Evolutionary conservation across 169 alveolate species (phyloP).

Genomic region (Cryptosporidium andersoni): DNA sequence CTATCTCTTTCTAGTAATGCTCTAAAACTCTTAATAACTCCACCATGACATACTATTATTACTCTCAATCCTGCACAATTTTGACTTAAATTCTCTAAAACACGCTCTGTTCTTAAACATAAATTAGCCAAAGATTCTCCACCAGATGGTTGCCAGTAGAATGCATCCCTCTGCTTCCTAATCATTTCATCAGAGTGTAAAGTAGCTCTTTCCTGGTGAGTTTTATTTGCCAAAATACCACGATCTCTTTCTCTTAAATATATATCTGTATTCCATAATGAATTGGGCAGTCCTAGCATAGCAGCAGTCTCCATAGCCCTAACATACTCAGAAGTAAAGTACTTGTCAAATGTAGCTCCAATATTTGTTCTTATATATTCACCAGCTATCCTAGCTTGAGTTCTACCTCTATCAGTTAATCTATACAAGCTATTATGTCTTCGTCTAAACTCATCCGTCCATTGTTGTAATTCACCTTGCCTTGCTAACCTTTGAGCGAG

Average conservation of each 20-base stretch:
- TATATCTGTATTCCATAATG: constrained; percentile 75
- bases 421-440: constrained; percentile 76
- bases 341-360: constrained; percentile 73
- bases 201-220: constrained; percentile 73
- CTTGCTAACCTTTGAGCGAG: constrained; percentile 74
- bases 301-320: constrained; percentile 81
- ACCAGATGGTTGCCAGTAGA: constrained; percentile 76
- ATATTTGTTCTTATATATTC: constrained; percentile 73
- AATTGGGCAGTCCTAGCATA: constrained; percentile 74
- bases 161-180: constrained; percentile 74
- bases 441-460: constrained; percentile 75
- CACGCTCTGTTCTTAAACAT: constrained; percentile 76
- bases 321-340: constrained; percentile 76
- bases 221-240: constrained; percentile 76
- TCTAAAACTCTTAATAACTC: constrained; percentile 76
- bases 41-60: constrained; percentile 79
- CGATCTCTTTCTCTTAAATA: constrained; percentile 78
- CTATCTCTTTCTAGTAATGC: constrained; percentile 75
- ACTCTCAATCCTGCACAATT: constrained; percentile 75
- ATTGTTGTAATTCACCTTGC: constrained; percentile 69
- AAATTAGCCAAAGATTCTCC: constrained; percentile 77
- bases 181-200: constrained; percentile 74
- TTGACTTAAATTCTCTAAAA: constrained; percentile 71
- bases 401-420: constrained; percentile 77
- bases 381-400: constrained; percentile 78